A percentile compares a stretch with the other conserved stretches of the same genome.
Evolutionary conservation across 78 protist genomes (phyloP).

Genomic region (Emiliania huxleyi): DNA sequence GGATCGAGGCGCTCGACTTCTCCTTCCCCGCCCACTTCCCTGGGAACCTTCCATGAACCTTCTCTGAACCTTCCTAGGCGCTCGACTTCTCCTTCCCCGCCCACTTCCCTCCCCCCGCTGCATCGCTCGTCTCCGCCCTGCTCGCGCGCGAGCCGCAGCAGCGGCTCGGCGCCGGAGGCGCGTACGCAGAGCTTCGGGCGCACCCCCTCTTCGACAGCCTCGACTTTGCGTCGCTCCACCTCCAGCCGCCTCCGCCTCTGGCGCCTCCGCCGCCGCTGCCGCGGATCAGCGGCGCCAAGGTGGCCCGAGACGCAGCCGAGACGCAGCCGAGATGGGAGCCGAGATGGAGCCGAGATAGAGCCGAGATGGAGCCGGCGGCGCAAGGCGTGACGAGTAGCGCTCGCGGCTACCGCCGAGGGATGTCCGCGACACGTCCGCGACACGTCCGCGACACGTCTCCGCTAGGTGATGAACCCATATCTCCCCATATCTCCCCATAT

Average conservation of each 20-base stretch:
- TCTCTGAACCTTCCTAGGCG: neutral
- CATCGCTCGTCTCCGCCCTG: neutral
- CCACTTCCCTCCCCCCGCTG: neutral
- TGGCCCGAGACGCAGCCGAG: too few relatives aligned
- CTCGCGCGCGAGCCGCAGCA: neutral
- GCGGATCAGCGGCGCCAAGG: neutral
- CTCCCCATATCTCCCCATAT: too few relatives aligned
- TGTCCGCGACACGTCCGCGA: too few relatives aligned
- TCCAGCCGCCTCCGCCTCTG: neutral
- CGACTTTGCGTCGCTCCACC: neutral
- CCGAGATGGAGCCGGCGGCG: too few relatives aligned
- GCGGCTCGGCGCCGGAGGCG: neutral
- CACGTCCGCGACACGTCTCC: too few relatives aligned
- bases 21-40: neutral
- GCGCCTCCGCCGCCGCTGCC: neutral
- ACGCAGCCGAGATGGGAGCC: too few relatives aligned
- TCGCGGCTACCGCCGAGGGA: too few relatives aligned
- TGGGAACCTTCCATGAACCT: too few relatives aligned
- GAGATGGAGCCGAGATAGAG: too few relatives aligned
- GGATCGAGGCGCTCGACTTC: slow-evolving; percentile 45
- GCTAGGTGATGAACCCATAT: too few relatives aligned
- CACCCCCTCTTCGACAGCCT: neutral
- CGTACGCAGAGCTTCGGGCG: neutral
- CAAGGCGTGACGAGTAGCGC: too few relatives aligned
- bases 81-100: neutral